Evolutionary conservation across 2,329 filamentous ascomycete genomes (phyloP), one percentile per base, ranked within the genome.

Genomic region (Pyricularia pennisetigena): DNA sequence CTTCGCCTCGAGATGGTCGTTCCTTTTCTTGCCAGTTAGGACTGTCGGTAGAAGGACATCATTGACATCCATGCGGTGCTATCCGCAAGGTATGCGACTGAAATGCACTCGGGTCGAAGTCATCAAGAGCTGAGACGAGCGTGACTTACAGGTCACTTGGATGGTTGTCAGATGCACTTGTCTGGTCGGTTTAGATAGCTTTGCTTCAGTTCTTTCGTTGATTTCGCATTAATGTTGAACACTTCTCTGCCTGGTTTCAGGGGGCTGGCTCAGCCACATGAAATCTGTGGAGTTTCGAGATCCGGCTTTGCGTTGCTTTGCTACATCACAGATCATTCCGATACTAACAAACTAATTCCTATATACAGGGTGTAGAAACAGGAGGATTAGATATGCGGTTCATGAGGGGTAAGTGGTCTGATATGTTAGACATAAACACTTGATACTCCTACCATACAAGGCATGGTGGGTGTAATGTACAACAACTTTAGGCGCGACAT

Each of bases 191-290:
- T n/a, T 54, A 30, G 61, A 63, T 63, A 28, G 61, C 61, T 28
- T 26, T 63, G 61, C 61, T 63, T 63, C 28, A 54, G 41, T n/a
- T 9, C 35, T 49, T 49, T 59, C 65, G 23, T 29, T 66, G 41
- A 49, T 66, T 41, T 57, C 26, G 32, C 54, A 14, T 66, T 66
- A 66, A 66, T 66, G 65, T 49, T 49, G 65, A 66, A 54, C 65
- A 66, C 65, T 32, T 57, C 41, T 66, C 65, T 66, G 65, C 41
- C 65, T 66, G 65, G 65, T 66, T 66, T 66, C 65, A 49, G 32
- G 65, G 65, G 65, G 65, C 41, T 66, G 23, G 35, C 65, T 26
- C 65, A 30, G 35, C 28, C 41, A 49, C 41, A 66, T 66, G 65
- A 66, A 49, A 66, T 66, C 65, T 66, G 65, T 66, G 54, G 65